Evolutionary conservation across 768 basidiomycete genomes (phyloP).

Genomic region (Pholiota conissans): DNA sequence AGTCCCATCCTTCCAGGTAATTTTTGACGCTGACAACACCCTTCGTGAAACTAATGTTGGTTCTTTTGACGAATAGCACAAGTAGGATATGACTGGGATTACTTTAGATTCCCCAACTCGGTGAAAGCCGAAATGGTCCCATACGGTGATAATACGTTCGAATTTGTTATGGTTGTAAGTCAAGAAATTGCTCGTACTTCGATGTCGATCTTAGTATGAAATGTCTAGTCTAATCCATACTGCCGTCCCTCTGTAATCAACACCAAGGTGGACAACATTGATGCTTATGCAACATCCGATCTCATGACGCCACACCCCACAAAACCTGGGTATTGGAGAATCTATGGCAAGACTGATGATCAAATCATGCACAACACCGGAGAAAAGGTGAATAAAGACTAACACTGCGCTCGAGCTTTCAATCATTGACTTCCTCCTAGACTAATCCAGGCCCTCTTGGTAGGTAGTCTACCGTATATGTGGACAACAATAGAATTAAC

Average conservation of each 20-base stretch:
- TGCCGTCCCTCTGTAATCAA: constrained; percentile 2
- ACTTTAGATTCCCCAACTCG: constrained; percentile 2
- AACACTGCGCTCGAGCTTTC: neutral
- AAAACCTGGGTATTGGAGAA: constrained; percentile 9
- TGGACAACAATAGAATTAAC: too few species aligned
- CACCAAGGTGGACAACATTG: neutral
- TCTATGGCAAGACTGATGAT: constrained; percentile 10
- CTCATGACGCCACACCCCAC: constrained; percentile 6
- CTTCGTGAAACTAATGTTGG: neutral
- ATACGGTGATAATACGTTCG: neutral
- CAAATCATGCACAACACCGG: constrained; percentile 14
- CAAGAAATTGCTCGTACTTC: too few species aligned
- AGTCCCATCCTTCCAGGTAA: constrained; percentile 4
- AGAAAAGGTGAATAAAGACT: constrained; percentile 2
- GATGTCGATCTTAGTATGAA: too few species aligned
- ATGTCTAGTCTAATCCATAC: constrained; percentile 6
- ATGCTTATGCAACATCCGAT: constrained; percentile 9
- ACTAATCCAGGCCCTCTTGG: constrained; percentile 12
- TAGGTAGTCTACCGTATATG: neutral
- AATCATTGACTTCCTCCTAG: neutral
- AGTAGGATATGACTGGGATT: constrained; percentile 8
- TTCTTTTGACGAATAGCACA: neutral
- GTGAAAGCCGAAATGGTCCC: constrained; percentile 4
- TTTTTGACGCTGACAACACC: too few species aligned
- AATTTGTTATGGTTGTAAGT: constrained; percentile 8